Evolutionary conservation across 2,329 filamentous ascomycete genomes (phyloP), one percentile per base, ranked within the genome.

Genomic region (Cladorrhinum sp.): DNA sequence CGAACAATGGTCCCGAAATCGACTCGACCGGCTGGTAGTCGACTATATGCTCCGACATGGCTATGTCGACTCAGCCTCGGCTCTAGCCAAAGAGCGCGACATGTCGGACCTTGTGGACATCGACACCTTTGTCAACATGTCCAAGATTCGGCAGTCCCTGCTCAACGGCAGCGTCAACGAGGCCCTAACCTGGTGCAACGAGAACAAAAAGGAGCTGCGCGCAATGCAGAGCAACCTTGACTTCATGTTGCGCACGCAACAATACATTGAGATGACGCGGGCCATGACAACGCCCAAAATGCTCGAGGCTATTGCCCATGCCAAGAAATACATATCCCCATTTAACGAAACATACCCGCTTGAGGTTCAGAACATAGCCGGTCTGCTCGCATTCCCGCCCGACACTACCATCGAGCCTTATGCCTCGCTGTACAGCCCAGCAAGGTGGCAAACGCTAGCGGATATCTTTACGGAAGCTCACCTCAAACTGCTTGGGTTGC

Each of bases 151-250:
- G 62, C 82, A 87, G 68, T 90, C 88, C 63, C 76, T 99, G 62
- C 78, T 84, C 49, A 81, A 82, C 42, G 86, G 88, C 30, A 90
- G 86, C 67, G 89, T 94, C 3, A 81, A 82, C 36, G 90, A 96
- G 69, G 93, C 92, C 21, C 75, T 99, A 58, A 84, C 86, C 12
- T 99, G 95, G 95, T 97, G 95, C 73, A 85, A 82, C 16, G 94
- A 98, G 70, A 96, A 97, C 75, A 95, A 96, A 75, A 93, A 94
- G 70, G 90, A 93, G 64, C 77, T 99, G 62, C 90, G 92, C 71
- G 96, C 95, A 80, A 89, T 91, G 75, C 88, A 92, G 82, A 92
- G 88, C 70, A 90, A 89, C 66, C 83, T 99, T 16, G 95, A 99
- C 74, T 96, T 96, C 71, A 91, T 96, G 80, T 83, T 99, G 49